These are phyloP conservation scores for Gigaspora rosea DNA, from an alignment of 192 early-diverging fungal genomes.

Conservation along the genomic window DNA sequence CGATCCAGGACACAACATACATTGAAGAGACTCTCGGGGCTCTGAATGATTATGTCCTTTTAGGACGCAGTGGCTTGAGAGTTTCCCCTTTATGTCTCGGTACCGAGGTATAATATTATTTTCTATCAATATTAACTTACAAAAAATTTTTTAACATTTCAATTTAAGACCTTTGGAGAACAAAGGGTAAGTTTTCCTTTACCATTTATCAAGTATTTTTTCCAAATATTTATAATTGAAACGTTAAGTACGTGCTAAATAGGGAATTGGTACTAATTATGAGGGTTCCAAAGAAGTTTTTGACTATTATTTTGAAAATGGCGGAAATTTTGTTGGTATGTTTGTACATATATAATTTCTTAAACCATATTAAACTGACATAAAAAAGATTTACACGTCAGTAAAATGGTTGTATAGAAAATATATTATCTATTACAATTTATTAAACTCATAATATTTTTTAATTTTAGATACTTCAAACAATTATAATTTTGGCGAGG, in stretches of 20 bases:
- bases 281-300: slow-evolving; percentile 46
- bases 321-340: slow-evolving; percentile 53
- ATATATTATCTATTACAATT: too few species aligned
- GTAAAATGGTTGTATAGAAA: too few species aligned
- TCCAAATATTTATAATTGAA: too few species aligned
- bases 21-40: slow-evolving; percentile 32
- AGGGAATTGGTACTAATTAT: slow-evolving; percentile 48
- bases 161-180: slow-evolving; percentile 42
- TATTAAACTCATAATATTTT: background rate
- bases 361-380: too few species aligned
- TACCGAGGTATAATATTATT: slow-evolving; percentile 34
- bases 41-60: slow-evolving; percentile 40
- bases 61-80: slow-evolving; percentile 42
- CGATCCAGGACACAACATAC: background rate
- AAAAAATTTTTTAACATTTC: background rate
- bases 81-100: slow-evolving; percentile 46
- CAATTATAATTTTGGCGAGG: background rate
- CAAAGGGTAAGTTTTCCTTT: slow-evolving; percentile 29
- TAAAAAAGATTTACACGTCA: too few species aligned
- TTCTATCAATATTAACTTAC: too few species aligned
- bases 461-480: background rate
- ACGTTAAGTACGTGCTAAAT: background rate
- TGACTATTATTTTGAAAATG: slow-evolving; percentile 48
- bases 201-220: too few species aligned
- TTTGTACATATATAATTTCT: background rate